phyloP scores from a whole-genome alignment of 345 rosid genomes.

The Corchorus capsularis region DNA sequence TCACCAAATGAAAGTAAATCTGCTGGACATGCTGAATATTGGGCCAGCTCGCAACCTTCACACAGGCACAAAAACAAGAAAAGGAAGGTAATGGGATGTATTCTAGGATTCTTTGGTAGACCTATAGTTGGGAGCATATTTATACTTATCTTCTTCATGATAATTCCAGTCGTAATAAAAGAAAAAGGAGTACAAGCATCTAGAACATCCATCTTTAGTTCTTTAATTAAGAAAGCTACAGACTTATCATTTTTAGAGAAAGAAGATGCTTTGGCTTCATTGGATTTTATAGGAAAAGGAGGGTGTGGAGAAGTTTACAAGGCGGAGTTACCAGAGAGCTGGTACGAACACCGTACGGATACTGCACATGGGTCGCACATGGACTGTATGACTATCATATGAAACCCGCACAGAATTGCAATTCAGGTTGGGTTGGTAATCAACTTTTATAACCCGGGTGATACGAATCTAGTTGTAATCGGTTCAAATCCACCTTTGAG shows the following conservation, averaged over 20 bases:
- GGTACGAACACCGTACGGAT: no score
- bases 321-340: constrained; percentile 68
- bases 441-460: no score
- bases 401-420: no score
- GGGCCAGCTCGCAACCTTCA: not conserved
- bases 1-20: constrained; percentile 13
- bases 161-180: constrained; percentile 49
- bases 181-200: constrained; percentile 42
- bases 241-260: constrained; percentile 81
- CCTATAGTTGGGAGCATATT: constrained; percentile 60
- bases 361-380: no score
- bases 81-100: constrained; percentile 57
- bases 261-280: constrained; percentile 54
- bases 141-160: constrained; percentile 62
- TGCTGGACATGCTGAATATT: not conserved
- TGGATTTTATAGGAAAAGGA: constrained; percentile 74
- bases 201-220: constrained; percentile 72
- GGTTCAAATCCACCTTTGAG: no score
- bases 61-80: constrained; percentile 24
- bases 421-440: no score
- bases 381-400: no score
- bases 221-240: constrained; percentile 78
- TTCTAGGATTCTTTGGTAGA: constrained; percentile 67
- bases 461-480: no score
- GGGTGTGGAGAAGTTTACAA: constrained; percentile 91